Evolutionary conservation across 495 filamentous ascomycete species (phyloP).

Genomic region (Talaromyces liani): DNA sequence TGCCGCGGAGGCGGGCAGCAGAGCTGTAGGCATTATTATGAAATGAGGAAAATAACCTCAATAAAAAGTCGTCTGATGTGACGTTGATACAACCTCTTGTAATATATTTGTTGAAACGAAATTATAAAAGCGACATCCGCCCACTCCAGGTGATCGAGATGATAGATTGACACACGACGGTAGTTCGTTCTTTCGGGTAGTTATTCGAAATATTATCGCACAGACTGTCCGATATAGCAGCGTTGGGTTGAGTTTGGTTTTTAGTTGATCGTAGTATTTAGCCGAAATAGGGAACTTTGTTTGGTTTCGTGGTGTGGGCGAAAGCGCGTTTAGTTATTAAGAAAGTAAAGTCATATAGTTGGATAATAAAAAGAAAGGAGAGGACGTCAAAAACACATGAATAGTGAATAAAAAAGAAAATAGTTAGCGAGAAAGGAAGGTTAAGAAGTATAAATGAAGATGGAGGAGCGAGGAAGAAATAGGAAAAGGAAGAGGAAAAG

Average conservation of each 20-base stretch:
- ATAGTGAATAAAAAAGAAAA: slow-evolving; percentile 2
- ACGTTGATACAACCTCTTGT: slow-evolving; percentile 5
- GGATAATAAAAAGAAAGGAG: slow-evolving; percentile 4
- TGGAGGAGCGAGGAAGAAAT: not conserved
- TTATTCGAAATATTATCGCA: not conserved
- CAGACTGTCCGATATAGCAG: not conserved
- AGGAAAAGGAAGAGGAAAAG: not conserved
- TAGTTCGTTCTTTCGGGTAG: not conserved
- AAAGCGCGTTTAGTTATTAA: slow-evolving; percentile 9
- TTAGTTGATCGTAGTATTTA: slow-evolving; percentile 5
- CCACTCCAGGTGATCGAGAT: slow-evolving; percentile 24
- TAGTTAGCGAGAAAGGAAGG: not conserved
- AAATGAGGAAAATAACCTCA: slow-evolving; percentile 15
- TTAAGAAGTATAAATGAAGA: slow-evolving; percentile 1
- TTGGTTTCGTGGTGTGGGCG: slow-evolving; percentile 11
- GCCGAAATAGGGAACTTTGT: not conserved
- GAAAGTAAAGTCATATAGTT: slow-evolving; percentile 1
- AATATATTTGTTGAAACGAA: slow-evolving; percentile 3
- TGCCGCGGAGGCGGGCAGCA: slow-evolving; percentile 90
- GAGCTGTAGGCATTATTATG: slow-evolving; percentile 76
- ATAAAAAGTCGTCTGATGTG: slow-evolving; percentile 21
- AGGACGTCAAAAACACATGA: slow-evolving; percentile 7
- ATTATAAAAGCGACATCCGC: slow-evolving; percentile 41
- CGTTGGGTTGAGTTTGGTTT: not conserved
- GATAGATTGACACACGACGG: not conserved